Conservation (phyloP, 768 basidiomycete genomes). For the Tricholoma terreum region DNA sequence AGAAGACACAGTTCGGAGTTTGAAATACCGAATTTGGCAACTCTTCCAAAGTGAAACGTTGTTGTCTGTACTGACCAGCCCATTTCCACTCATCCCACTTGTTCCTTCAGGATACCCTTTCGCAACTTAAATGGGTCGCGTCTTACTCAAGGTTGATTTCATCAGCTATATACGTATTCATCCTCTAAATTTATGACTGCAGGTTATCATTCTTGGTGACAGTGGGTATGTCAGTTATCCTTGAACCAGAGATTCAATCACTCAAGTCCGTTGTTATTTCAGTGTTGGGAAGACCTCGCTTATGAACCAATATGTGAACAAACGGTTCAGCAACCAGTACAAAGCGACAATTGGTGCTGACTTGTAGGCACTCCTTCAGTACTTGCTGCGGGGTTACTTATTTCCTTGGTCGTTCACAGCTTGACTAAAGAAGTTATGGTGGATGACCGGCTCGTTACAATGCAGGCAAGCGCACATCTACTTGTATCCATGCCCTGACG, state of each 20-base stretch:
- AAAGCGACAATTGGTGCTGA: constrained; percentile 98
- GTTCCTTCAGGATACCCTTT: constrained; percentile 16
- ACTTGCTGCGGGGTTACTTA: constrained; percentile 16
- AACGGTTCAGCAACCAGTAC: constrained; percentile 99
- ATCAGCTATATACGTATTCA: not conserved
- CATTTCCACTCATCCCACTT: constrained; percentile 17
- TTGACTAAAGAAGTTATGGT: constrained; percentile 99
- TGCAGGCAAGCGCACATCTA: constrained; percentile 66
- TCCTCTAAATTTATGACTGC: constrained; percentile 7
- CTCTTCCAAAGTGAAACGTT: constrained; percentile 9
- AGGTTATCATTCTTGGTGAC: constrained; percentile 99
- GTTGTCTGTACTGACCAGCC: constrained; percentile 15
- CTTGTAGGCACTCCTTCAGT: constrained; percentile 59
- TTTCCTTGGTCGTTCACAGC: constrained; percentile 37
- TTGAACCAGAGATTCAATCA: constrained; percentile 5
- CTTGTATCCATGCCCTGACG: not conserved
- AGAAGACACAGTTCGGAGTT: constrained; percentile 35
- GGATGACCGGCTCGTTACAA: constrained; percentile 95
- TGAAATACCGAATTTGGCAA: constrained; percentile 32
- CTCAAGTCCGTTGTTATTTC: constrained; percentile 16
- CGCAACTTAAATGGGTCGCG: constrained; percentile 65
- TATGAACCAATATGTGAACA: constrained; percentile 99
- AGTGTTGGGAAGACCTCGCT: constrained; percentile 99
- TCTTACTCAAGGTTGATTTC: constrained; percentile 70
- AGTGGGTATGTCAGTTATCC: constrained; percentile 65